Conservation (phyloP, 768 basidiomycete genomes). For the Grammothele lineata region DNA sequence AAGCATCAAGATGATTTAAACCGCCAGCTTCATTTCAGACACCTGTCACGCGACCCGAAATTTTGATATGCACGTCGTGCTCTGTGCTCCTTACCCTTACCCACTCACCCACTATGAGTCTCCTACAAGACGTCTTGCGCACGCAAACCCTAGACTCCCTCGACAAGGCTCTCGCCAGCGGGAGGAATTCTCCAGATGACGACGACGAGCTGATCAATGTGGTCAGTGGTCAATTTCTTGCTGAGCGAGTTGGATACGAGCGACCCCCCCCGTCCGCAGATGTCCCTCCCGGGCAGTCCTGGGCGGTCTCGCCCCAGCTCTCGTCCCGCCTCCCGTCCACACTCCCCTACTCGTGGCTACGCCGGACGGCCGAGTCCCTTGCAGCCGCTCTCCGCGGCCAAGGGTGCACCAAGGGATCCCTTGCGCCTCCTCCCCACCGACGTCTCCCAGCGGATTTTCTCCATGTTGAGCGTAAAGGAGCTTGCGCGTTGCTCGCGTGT, state of each 20-base stretch:
- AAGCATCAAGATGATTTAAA: no score
- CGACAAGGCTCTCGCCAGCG: conserved; percentile 24
- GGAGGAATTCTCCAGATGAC: conserved; percentile 37
- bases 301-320: conserved; percentile 52
- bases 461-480: conserved; percentile 53
- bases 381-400: conserved; percentile 18
- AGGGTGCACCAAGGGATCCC: conserved; percentile 40
- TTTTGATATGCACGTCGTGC: no score
- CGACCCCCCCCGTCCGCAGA: conserved; percentile 32
- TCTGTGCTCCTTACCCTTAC: not conserved
- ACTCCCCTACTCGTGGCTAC: conserved; percentile 13
- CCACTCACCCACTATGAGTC: conserved; percentile 37
- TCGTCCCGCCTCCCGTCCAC: conserved; percentile 32
- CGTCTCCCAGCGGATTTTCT: conserved; percentile 74
- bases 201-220: conserved; percentile 67
- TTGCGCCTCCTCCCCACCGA: conserved; percentile 76
- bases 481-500: conserved; percentile 78
- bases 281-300: conserved; percentile 67
- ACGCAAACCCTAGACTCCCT: conserved; percentile 40
- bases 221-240: conserved; percentile 35
- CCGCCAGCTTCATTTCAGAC: no score
- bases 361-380: conserved; percentile 38
- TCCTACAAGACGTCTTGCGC: conserved; percentile 67
- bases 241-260: not conserved
- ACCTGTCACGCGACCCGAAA: no score